phyloP scores from a whole-genome alignment of 2,329 filamentous ascomycete genomes.

The Alternaria ventricosa region DNA sequence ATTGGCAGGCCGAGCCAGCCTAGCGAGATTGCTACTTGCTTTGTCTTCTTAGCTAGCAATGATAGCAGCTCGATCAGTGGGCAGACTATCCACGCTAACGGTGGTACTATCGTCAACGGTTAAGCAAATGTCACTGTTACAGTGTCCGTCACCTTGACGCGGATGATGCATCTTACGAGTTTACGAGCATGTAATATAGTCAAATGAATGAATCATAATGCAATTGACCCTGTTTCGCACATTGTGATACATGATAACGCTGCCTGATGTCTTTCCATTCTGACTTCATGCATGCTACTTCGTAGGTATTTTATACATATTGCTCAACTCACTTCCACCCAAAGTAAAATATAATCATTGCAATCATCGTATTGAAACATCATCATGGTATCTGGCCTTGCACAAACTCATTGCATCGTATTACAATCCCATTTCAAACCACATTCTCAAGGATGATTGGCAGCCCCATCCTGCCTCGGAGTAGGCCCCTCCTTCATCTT shows the following conservation, averaged over 20 bases:
- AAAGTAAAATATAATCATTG: background rate
- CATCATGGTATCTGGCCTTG: background rate
- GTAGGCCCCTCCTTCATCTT: constrained; percentile 42
- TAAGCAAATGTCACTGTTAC: constrained; percentile 12
- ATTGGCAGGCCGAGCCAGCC: constrained; percentile 82
- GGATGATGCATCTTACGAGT: constrained; percentile 5
- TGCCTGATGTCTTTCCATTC: background rate
- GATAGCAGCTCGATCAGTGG: constrained; percentile 79
- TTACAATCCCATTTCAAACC: background rate
- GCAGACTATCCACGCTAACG: constrained; percentile 70
- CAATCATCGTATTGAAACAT: background rate
- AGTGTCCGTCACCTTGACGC: background rate
- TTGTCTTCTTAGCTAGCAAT: constrained; percentile 78
- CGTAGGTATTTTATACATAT: background rate
- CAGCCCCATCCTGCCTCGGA: constrained; percentile 15
- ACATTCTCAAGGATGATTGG: background rate
- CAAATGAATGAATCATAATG: background rate
- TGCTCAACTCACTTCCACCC: background rate
- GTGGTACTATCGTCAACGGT: constrained; percentile 45
- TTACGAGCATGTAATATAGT: constrained; percentile 3
- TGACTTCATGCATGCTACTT: background rate
- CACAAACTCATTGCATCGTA: background rate
- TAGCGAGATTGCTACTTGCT: constrained; percentile 80
- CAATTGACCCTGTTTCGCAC: background rate
- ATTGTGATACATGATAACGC: background rate